Evolutionary conservation across 768 basidiomycete species (phyloP).

Genomic region (Imleria badia): DNA sequence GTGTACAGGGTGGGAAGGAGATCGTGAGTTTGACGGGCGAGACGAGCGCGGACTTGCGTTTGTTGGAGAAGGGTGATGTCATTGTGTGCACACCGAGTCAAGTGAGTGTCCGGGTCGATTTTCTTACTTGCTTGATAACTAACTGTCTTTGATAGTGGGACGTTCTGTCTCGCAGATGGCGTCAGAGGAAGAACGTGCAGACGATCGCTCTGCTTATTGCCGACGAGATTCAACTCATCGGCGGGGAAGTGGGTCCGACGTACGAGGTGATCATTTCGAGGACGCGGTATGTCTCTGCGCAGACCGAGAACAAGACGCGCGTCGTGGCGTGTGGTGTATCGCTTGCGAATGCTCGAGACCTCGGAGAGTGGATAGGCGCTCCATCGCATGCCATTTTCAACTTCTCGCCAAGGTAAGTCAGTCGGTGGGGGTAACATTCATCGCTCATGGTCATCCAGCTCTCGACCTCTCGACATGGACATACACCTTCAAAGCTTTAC

Average conservation of each 20-base stretch:
- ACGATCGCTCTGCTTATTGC: slow-evolving; percentile 90
- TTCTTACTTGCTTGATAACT: background rate
- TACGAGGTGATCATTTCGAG: slow-evolving; percentile 96
- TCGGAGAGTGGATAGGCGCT: slow-evolving; percentile 98
- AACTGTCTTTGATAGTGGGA: slow-evolving; percentile 72
- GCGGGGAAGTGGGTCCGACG: slow-evolving; percentile 92
- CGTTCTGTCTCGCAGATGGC: slow-evolving; percentile 90
- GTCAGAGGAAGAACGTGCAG: slow-evolving; percentile 95
- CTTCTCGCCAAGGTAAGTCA: slow-evolving; percentile 80
- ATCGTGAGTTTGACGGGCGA: slow-evolving; percentile 94
- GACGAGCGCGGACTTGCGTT: slow-evolving; percentile 84
- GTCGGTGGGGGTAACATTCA: background rate
- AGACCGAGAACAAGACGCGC: slow-evolving; percentile 89
- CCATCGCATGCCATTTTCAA: slow-evolving; percentile 96
- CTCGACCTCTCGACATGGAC: slow-evolving; percentile 96
- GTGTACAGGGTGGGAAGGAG: slow-evolving; percentile 88
- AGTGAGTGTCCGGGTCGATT: slow-evolving; percentile 41
- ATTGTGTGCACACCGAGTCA: slow-evolving; percentile 93
- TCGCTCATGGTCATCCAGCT: slow-evolving; percentile 44
- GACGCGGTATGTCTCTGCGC: slow-evolving; percentile 94
- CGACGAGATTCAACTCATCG: slow-evolving; percentile 93
- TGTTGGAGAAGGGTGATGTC: slow-evolving; percentile 89
- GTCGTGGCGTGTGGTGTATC: slow-evolving; percentile 96
- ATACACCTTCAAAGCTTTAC: slow-evolving; percentile 95
- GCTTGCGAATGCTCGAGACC: slow-evolving; percentile 90